These are phyloP conservation scores for Podaxis sp. DNA, from an alignment of 768 basidiomycete species.

Conservation along the genomic window DNA sequence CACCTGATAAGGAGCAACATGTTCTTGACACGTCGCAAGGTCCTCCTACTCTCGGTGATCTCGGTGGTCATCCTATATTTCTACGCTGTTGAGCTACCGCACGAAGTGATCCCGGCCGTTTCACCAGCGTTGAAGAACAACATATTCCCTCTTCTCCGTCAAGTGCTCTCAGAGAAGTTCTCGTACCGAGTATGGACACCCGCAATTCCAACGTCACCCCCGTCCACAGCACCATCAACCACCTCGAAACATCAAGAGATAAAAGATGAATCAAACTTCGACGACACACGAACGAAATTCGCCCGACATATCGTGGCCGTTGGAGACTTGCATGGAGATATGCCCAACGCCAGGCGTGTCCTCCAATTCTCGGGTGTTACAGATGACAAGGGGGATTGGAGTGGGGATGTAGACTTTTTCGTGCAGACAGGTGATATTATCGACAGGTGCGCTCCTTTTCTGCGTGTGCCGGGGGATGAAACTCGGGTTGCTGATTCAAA, in stretches of 20 bases:
- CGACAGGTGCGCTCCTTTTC: conserved; percentile 58
- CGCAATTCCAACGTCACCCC: background rate
- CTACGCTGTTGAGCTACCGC: background rate
- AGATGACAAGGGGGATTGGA: conserved; percentile 74
- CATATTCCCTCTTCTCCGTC: conserved; percentile 5
- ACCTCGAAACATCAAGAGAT: background rate
- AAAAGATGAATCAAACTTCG: background rate
- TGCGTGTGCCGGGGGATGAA: background rate
- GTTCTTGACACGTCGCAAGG: conserved; percentile 7
- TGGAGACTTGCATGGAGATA: conserved; percentile 90
- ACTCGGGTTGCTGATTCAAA: background rate
- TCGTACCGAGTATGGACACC: background rate
- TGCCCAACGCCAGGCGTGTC: conserved; percentile 75
- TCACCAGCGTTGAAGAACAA: background rate
- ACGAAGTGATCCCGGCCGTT: background rate
- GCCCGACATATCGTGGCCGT: conserved; percentile 76
- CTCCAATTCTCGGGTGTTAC: conserved; percentile 79
- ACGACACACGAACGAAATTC: conserved; percentile 28
- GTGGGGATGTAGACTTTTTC: conserved; percentile 77
- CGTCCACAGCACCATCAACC: background rate
- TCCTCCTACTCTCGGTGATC: background rate
- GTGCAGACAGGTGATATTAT: conserved; percentile 98
- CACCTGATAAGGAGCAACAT: background rate
- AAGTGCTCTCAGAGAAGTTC: background rate
- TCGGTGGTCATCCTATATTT: background rate